Base-by-base conservation (phyloP, 1,284 basidiomycete species). In the Abortiporus biennis region DNA sequence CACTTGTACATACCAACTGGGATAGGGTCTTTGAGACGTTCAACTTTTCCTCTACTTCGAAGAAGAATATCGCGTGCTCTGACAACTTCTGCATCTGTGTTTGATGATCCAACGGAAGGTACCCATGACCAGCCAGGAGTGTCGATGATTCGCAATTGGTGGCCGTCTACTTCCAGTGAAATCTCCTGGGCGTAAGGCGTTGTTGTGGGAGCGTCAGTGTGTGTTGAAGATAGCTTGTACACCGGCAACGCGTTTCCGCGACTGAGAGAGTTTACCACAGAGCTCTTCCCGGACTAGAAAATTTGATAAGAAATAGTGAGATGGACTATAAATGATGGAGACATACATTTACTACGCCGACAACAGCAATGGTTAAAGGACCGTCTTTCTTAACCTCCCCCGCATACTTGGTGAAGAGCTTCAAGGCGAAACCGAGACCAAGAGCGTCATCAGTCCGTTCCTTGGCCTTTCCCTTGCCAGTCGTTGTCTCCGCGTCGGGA, bases 1-100 rank as follows among this genome's bases (percentile, higher is more conserved):
- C 15, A 38, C 27, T 32, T 15, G 23, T 22, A 67, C 76, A 50
- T 58, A 91, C 91, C 74, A 38, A 86, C 78, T 15, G 78, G 79
- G 43, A 83, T 64, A 20, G 91, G 85, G 57, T 97, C 92, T 60
- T 92, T 89, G 45, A 97, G 70, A 31, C 85, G 75, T 61, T 97
- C 95, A 31, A 97, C 83, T 52, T 89, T 78, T 25, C 94, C 89
- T 51, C 86, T 77, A 57, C 83, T 89, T 43, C 92, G 74, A 50
- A 92, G 56, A 19, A 94, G 62, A 45, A 90, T 73, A 54, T 93
- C 90, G 33, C 70, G 76, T 12, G 77, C 78, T 33, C 81, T 78
- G 24, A 63, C 54, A 9, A 56, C 62, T 45, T 71, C 69, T 45
- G 63, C 62, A 27, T 69, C 69, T 31, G 66, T 71, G 13, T 71